A percentile compares a stretch with the other conserved stretches of the same genome.
Evolutionary conservation across 139 green algal genomes (phyloP).

Genomic region (Chlamydomonas sp.): DNA sequence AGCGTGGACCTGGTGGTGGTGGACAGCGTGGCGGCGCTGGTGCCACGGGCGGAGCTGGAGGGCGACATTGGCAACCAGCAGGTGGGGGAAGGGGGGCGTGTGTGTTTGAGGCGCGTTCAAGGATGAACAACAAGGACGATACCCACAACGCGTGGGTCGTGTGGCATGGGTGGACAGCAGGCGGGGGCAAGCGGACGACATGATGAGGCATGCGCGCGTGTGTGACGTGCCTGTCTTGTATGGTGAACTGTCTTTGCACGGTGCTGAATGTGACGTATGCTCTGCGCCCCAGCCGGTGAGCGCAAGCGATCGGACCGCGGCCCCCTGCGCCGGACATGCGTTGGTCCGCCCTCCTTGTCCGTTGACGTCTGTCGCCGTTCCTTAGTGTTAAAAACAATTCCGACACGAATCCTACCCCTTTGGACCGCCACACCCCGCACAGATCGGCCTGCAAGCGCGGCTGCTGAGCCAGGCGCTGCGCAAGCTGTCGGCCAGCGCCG

Average conservation of each 20-base stretch:
- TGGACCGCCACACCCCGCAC: background rate
- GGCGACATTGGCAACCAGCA: slow-evolving; percentile 84
- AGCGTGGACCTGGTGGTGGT: slow-evolving; percentile 91
- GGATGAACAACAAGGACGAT: background rate
- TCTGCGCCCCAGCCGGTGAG: too few relatives aligned
- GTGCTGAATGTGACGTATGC: too few relatives aligned
- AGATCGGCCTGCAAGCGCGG: slow-evolving; percentile 90
- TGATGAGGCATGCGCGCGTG: background rate
- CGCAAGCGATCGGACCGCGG: too few relatives aligned
- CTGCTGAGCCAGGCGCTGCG: slow-evolving; percentile 94
- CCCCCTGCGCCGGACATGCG: too few relatives aligned
- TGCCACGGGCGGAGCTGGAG: slow-evolving; percentile 92
- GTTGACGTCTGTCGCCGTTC: too few relatives aligned
- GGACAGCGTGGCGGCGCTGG: slow-evolving; percentile 93
- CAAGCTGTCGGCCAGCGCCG: slow-evolving; percentile 88
- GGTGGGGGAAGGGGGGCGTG: slow-evolving; percentile 36
- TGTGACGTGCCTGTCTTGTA: too few relatives aligned
- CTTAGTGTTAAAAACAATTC: background rate
- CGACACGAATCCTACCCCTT: too few relatives aligned
- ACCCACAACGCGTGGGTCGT: background rate
- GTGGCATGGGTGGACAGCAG: background rate
- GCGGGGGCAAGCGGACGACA: background rate
- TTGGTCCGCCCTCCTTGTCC: too few relatives aligned
- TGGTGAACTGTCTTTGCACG: too few relatives aligned
- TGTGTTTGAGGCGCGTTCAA: background rate